Base-by-base conservation (phyloP, 768 basidiomycete species). In the Myochromella boudieri region DNA sequence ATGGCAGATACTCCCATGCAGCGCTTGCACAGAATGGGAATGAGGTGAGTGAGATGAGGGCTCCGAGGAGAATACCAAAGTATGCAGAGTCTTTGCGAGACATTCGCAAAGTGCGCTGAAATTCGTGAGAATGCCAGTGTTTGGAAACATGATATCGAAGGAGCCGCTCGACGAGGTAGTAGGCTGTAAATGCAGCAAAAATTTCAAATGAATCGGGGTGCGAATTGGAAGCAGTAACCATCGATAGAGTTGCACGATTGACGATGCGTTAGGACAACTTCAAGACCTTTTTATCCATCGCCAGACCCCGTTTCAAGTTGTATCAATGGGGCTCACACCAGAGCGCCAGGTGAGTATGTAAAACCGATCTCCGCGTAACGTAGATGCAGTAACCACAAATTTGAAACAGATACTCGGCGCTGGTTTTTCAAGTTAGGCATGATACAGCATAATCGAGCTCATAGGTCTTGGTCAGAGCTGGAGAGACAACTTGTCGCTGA, bases 11-110 rank as follows among this genome's bases (percentile, higher is more conserved):
- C 20, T 40, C 20, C 38, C 45, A 46, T 6, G 40, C 15, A 18
- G 45, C 29, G n/a, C 20, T 40, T 21, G 29, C 29, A 32, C 45
- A 46, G 20, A 46, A 46, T 17, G 38, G 45, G 22, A 46, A 46
- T 2, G 38, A 40, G 22, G 34, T 39, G 10, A 40, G 29, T 20
- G 45, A 40, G 5, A 40, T 46, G 31, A 32, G 33, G 20, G 29
- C 38, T 9, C 37, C 38, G 8, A 46, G 29, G 14, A 46, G 29
- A 15, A 46, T 46, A 29, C 38, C 45, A 15, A 40, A 46, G 31
- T 46, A 46, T 18, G 27, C 45, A 1, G 22, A 12, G 10, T 25
- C 28, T 33, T 46, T 46, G 29, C 22, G 37, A 3, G 45, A 46
- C 18, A 24, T n/a, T 20, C 38, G 45, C 31, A 46, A 37, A 11